These are phyloP conservation scores for Umbelopsis sp. DNA, from an alignment of 371 early-diverging fungal species.

Conservation along the genomic window DNA sequence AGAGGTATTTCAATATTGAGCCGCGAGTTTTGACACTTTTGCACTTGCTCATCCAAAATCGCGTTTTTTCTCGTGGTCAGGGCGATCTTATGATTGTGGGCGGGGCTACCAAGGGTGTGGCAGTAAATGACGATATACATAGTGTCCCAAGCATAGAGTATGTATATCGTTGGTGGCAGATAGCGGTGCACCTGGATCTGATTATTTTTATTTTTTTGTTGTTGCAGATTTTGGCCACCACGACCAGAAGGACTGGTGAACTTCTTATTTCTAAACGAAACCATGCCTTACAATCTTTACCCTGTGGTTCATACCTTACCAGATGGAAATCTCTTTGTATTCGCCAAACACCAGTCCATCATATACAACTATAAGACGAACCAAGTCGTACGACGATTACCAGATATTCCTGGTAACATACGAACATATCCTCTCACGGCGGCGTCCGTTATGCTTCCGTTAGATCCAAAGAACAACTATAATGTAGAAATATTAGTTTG, in stretches of 20 bases:
- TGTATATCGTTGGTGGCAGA: not conserved
- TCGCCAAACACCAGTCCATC: conserved; percentile 56
- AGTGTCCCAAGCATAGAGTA: conserved; percentile 52
- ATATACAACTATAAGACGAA: conserved; percentile 55
- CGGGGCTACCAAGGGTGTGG: conserved; percentile 54
- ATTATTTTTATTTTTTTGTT: conserved; percentile 12
- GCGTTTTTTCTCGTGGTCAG: not conserved
- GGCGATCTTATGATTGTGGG: conserved; percentile 61
- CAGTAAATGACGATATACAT: conserved; percentile 52
- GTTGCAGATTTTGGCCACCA: conserved; percentile 51
- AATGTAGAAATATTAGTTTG: conserved; percentile 62
- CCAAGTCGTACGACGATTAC: conserved; percentile 49
- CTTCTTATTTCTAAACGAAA: conserved; percentile 56
- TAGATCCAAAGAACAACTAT: conserved; percentile 62
- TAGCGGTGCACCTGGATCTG: not conserved
- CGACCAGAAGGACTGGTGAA: conserved; percentile 32
- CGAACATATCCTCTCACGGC: conserved; percentile 70
- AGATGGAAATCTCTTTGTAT: conserved; percentile 58
- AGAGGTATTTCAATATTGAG: conserved; percentile 51
- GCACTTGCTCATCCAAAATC: no score
- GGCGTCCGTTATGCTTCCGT: conserved; percentile 60
- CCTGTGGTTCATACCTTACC: conserved; percentile 58
- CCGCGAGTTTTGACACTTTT: conserved; percentile 24
- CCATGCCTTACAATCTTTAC: conserved; percentile 65
- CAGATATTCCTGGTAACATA: conserved; percentile 56